A percentile compares a stretch with the other conserved stretches of the same genome.
Conservation (phyloP, 768 basidiomycete species). For the Gautieria morchelliformis region DNA sequence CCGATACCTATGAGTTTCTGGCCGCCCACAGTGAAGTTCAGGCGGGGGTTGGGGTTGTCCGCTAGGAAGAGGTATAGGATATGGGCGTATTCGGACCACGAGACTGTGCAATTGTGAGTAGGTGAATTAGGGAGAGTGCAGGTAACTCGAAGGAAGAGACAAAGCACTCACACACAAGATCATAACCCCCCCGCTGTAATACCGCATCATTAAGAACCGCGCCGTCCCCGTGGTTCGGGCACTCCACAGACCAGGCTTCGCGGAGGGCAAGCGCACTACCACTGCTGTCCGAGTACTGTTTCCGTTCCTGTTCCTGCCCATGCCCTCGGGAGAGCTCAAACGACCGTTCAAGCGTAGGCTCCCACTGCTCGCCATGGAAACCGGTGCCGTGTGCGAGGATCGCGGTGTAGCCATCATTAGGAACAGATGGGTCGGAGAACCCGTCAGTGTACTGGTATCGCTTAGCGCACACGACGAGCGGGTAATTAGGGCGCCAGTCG, state of each 20-base stretch:
- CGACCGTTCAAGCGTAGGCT: slow-evolving; percentile 42
- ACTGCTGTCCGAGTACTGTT: slow-evolving; percentile 10
- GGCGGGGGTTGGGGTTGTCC: slow-evolving; percentile 25
- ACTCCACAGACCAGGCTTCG: slow-evolving; percentile 62
- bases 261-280: slow-evolving; percentile 27
- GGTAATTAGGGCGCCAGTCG: slow-evolving; percentile 44
- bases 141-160: too few relatives aligned
- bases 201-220: slow-evolving; percentile 41
- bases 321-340: slow-evolving; percentile 17
- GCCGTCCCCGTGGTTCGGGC: slow-evolving; percentile 64
- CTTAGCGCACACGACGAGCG: slow-evolving; percentile 38
- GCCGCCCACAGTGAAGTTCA: slow-evolving; percentile 17
- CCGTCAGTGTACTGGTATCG: slow-evolving; percentile 34
- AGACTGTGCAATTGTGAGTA: slow-evolving; percentile 31
- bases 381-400: slow-evolving; percentile 61
- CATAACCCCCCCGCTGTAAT: slow-evolving; percentile 33
- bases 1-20: slow-evolving; percentile 54
- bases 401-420: slow-evolving; percentile 36
- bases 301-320: too few relatives aligned
- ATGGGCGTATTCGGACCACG: slow-evolving; percentile 54
- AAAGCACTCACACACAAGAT: slow-evolving; percentile 33
- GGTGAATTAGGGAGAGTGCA: too few relatives aligned
- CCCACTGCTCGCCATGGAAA: slow-evolving; percentile 71
- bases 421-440: slow-evolving; percentile 18
- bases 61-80: slow-evolving; percentile 50